Conservation (phyloP, 2,329 filamentous ascomycete species). For the Nemania serpens region DNA sequence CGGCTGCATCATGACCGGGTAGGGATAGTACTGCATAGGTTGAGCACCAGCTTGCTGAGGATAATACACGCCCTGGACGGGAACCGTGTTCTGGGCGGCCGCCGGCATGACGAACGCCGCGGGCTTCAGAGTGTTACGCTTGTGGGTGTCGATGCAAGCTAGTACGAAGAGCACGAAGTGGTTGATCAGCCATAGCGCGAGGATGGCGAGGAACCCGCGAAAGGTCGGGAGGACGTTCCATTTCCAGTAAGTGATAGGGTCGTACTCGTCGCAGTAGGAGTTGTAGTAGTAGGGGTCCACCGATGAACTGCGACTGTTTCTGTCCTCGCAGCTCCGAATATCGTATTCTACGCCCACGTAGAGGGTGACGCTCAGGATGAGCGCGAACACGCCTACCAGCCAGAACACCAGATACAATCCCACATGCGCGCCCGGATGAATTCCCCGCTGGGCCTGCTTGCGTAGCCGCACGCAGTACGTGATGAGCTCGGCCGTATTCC, state of each 20-base stretch:
- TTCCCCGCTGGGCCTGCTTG: slow-evolving; percentile 34
- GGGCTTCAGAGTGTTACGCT: slow-evolving; percentile 34
- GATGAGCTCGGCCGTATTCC: slow-evolving; percentile 40
- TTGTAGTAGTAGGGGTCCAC: slow-evolving; percentile 13
- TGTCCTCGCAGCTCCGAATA: slow-evolving; percentile 9
- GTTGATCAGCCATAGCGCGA: slow-evolving; percentile 74
- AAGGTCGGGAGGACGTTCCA: slow-evolving; percentile 44
- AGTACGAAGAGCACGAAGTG: slow-evolving; percentile 78
- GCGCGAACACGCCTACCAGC: slow-evolving; percentile 34
- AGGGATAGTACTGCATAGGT: slow-evolving; percentile 28
- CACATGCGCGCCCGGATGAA: slow-evolving; percentile 42
- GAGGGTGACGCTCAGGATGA: slow-evolving; percentile 27
- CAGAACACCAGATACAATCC: slow-evolving; percentile 38
- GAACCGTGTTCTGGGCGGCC: neutral
- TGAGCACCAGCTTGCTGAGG: slow-evolving; percentile 23
- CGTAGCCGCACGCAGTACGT: slow-evolving; percentile 36
- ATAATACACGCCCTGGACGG: slow-evolving; percentile 29
- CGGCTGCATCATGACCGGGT: slow-evolving; percentile 31
- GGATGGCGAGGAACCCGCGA: slow-evolving; percentile 68
- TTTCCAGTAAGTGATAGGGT: slow-evolving; percentile 13
- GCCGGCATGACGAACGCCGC: slow-evolving; percentile 28
- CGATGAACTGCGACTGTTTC: slow-evolving; percentile 9
- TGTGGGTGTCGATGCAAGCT: slow-evolving; percentile 41
- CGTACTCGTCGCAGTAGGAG: slow-evolving; percentile 27
- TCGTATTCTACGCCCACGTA: neutral